Conservation (phyloP, 192 early-diverging fungal genomes). For the Coemansia umbellata region DNA sequence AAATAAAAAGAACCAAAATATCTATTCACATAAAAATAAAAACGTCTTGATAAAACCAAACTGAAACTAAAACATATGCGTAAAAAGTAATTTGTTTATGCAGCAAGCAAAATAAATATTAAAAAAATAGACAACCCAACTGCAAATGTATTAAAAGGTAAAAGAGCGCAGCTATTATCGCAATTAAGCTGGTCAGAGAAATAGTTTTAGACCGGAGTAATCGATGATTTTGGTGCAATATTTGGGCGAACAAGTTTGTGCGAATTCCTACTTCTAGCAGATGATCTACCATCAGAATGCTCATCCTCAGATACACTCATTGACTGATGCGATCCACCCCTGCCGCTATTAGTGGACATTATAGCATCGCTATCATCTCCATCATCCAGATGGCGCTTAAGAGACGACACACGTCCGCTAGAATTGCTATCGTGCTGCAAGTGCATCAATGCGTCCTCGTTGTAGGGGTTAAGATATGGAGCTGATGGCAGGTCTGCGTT, state of each 20-base stretch:
- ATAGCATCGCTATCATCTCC: constrained; percentile 17
- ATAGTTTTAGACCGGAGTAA: constrained; percentile 15
- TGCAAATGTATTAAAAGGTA: background rate
- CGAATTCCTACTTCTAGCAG: too few species aligned
- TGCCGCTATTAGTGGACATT: constrained; percentile 12
- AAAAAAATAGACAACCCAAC: background rate
- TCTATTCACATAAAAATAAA: background rate
- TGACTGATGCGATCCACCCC: constrained; percentile 10
- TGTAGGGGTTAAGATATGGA: background rate
- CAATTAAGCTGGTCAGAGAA: background rate
- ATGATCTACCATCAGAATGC: constrained; percentile 1
- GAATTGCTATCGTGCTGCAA: background rate
- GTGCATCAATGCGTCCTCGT: background rate
- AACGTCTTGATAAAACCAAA: background rate
- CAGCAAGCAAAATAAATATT: background rate
- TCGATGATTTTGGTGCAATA: constrained; percentile 18
- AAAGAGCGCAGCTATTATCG: background rate
- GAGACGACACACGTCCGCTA: constrained; percentile 13
- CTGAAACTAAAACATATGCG: background rate
- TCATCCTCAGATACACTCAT: constrained; percentile 19
- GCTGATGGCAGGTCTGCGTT: background rate
- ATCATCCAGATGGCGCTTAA: constrained; percentile 42
- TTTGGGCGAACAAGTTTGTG: constrained; percentile 39
- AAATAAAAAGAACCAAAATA: too few species aligned
- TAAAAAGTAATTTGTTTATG: background rate